A percentile compares a stretch with the other conserved stretches of the same genome.
phyloP scores from a whole-genome alignment of 371 early-diverging fungal genomes.

The Mortierella polycephala region DNA sequence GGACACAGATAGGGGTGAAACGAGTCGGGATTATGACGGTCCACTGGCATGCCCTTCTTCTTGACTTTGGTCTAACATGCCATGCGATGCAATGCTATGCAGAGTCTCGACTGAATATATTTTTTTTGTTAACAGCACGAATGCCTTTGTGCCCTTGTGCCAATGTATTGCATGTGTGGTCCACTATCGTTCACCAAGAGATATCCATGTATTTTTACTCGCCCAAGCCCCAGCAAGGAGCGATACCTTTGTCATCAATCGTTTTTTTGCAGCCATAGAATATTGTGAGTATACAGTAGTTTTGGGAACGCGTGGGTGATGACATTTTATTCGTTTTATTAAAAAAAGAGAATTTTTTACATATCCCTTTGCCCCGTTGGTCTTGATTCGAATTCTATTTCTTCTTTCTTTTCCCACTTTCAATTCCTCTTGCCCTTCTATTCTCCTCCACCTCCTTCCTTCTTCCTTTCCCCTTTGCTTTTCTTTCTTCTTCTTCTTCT shows the following conservation, averaged over 20 bases:
- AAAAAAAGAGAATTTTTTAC: not conserved
- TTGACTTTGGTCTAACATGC: no score
- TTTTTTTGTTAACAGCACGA: not conserved
- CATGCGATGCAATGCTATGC: no score
- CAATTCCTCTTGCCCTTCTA: not conserved
- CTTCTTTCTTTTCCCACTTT: not conserved
- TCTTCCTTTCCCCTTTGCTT: not conserved
- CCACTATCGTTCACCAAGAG: no score
- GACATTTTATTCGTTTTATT: no score
- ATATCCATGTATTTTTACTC: not conserved
- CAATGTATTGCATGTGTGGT: not conserved
- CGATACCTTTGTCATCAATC: no score
- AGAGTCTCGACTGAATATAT: no score
- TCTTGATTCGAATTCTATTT: not conserved
- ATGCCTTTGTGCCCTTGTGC: not conserved
- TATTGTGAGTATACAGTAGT: no score
- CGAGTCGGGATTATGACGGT: not conserved
- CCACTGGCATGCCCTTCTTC: no score
- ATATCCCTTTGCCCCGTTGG: not conserved
- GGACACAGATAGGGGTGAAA: not conserved
- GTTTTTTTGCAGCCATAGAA: no score
- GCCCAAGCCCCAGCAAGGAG: not conserved
- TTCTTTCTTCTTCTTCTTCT: not conserved
- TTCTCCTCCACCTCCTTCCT: not conserved
- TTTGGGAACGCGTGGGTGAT: no score